Conservation (phyloP, 2,329 filamentous ascomycete genomes). For the Zasmidium cellare region DNA sequence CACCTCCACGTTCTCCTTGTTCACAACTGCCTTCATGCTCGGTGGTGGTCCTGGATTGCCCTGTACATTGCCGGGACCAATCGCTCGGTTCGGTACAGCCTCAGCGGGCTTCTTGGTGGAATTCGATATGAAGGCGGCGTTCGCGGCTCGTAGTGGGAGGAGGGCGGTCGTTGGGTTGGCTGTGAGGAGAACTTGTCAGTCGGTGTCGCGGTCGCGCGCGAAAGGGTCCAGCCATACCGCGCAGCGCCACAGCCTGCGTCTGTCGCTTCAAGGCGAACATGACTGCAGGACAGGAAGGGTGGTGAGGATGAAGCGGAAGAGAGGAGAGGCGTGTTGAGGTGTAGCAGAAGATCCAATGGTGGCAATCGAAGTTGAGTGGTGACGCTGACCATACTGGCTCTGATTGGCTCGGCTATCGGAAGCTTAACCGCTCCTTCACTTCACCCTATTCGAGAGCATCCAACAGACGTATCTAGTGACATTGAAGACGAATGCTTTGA, state of each 20-base stretch:
- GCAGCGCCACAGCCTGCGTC: slow-evolving; percentile 55
- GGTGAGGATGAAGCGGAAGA: slow-evolving; percentile 3
- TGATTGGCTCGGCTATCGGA: slow-evolving; percentile 2
- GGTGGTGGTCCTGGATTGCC: slow-evolving; percentile 55
- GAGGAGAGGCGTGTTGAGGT: neutral
- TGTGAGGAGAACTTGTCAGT: slow-evolving; percentile 39
- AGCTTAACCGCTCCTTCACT: neutral
- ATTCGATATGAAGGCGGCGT: slow-evolving; percentile 64
- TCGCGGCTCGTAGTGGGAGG: slow-evolving; percentile 61
- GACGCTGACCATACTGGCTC: neutral
- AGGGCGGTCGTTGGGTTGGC: slow-evolving; percentile 66
- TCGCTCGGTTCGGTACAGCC: slow-evolving; percentile 36
- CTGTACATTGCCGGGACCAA: slow-evolving; percentile 44
- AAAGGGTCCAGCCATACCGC: slow-evolving; percentile 45
- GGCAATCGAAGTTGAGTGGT: slow-evolving; percentile 4
- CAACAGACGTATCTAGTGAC: too few species aligned
- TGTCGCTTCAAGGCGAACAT: slow-evolving; percentile 56
- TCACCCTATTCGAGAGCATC: neutral
- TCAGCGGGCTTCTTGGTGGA: slow-evolving; percentile 65
- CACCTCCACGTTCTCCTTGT: slow-evolving; percentile 66
- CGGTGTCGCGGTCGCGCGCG: slow-evolving; percentile 11
- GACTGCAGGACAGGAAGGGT: slow-evolving; percentile 24
- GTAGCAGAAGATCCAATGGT: neutral
- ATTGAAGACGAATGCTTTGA: too few species aligned
- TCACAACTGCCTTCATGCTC: slow-evolving; percentile 48